Conservation (phyloP, 768 basidiomycete genomes). For the Serendipita sp. region DNA sequence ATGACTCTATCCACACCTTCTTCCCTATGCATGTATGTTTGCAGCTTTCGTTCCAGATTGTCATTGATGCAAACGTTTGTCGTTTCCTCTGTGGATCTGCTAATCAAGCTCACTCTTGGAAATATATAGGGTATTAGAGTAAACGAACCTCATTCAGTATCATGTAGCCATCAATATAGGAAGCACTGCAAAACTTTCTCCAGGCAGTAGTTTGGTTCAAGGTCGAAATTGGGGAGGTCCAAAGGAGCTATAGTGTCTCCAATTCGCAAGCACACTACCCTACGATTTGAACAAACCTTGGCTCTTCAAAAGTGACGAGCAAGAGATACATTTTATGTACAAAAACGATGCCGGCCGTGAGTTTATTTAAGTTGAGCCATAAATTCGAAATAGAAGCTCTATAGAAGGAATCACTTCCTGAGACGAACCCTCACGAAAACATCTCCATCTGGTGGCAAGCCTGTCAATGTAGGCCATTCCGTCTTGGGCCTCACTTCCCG, state of each 20-base stretch:
- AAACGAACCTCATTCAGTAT: constrained; percentile 47
- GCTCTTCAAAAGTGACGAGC: too few species aligned
- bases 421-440: neutral
- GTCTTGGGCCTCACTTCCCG: neutral
- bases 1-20: constrained; percentile 77
- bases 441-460: neutral
- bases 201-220: too few species aligned
- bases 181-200: constrained; percentile 37
- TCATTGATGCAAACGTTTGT: constrained; percentile 64
- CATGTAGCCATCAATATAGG: constrained; percentile 64
- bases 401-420: too few species aligned
- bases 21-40: constrained; percentile 69
- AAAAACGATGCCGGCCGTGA: too few species aligned
- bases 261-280: too few species aligned
- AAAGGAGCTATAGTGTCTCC: too few species aligned
- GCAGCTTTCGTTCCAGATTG: constrained; percentile 36
- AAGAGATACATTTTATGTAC: too few species aligned
- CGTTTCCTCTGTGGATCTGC: constrained; percentile 67
- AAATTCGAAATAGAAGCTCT: too few species aligned
- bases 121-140: neutral
- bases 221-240: too few species aligned
- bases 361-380: too few species aligned
- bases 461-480: neutral
- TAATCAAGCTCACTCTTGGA: constrained; percentile 4
- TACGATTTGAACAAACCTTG: too few species aligned